Evolutionary conservation across 2,329 filamentous ascomycete genomes (phyloP).

Genomic region (Ramichloridium luteum): DNA sequence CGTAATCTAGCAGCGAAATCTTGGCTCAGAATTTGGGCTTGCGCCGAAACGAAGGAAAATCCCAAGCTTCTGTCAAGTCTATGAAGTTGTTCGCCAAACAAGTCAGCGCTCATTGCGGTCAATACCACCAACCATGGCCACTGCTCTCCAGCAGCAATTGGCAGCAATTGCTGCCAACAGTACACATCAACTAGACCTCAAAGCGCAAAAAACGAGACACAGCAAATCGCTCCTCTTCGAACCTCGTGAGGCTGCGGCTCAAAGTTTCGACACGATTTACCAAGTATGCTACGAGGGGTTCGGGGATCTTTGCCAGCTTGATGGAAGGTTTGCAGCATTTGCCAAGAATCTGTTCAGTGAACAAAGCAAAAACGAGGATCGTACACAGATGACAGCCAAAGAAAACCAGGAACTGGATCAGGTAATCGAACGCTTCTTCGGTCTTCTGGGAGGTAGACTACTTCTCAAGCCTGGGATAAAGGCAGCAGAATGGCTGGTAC

Average conservation of each 20-base stretch:
- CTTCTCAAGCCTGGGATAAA: conserved; percentile 80
- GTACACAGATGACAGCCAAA: conserved; percentile 65
- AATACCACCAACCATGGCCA: conserved; percentile 58
- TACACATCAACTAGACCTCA: conserved; percentile 81
- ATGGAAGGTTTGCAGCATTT: conserved; percentile 65
- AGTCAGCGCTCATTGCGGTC: background rate
- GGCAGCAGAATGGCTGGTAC: conserved; percentile 85
- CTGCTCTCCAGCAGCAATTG: conserved; percentile 84
- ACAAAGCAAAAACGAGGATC: conserved; percentile 80
- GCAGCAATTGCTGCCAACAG: conserved; percentile 83
- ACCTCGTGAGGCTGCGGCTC: conserved; percentile 65
- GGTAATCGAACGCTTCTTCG: conserved; percentile 70
- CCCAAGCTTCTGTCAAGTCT: too few relatives aligned
- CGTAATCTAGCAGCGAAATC: too few relatives aligned
- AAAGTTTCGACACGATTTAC: conserved; percentile 84
- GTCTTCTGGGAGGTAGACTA: conserved; percentile 61
- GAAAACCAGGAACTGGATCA: conserved; percentile 75
- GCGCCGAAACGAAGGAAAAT: too few relatives aligned
- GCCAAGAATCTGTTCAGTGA: conserved; percentile 76
- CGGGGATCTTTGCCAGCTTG: conserved; percentile 78
- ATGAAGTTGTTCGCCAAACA: too few relatives aligned
- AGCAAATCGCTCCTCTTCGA: conserved; percentile 94
- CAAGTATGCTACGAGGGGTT: conserved; percentile 81
- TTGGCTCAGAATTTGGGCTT: too few relatives aligned
- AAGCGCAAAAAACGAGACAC: conserved; percentile 82